Conservation (phyloP, 495 filamentous ascomycete genomes). For the Penicillium subrubescens region DNA sequence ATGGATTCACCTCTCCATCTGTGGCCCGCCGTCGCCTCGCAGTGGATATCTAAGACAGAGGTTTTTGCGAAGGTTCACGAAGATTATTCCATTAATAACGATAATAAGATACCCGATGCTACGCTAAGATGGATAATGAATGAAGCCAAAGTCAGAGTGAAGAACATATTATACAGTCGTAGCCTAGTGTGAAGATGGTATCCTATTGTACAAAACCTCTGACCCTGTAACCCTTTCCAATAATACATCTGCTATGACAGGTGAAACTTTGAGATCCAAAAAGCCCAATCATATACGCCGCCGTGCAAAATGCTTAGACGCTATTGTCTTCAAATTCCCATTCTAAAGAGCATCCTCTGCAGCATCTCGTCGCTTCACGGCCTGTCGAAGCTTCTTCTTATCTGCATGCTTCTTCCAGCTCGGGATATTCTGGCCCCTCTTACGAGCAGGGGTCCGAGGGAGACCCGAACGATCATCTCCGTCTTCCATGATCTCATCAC, state of each 20-base stretch:
- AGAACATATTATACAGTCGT: constrained; percentile 25
- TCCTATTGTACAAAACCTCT: constrained; percentile 25
- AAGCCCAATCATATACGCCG: constrained; percentile 16
- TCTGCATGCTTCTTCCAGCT: constrained; percentile 50
- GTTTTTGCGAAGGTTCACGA: background rate
- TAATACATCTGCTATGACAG: constrained; percentile 9
- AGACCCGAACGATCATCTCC: constrained; percentile 16
- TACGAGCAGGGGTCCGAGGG: constrained; percentile 26
- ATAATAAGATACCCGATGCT: background rate
- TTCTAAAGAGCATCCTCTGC: constrained; percentile 25
- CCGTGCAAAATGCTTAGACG: constrained; percentile 12
- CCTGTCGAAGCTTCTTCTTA: constrained; percentile 46
- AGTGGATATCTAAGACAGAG: background rate
- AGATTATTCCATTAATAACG: background rate
- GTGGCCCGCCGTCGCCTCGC: background rate
- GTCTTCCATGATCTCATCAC: constrained; percentile 10
- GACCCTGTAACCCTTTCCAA: constrained; percentile 14
- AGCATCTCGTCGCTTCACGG: constrained; percentile 38
- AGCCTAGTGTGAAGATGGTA: constrained; percentile 21
- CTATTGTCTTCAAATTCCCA: constrained; percentile 7
- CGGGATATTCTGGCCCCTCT: constrained; percentile 47
- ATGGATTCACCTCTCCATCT: background rate
- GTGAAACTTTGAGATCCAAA: background rate
- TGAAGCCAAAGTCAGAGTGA: constrained; percentile 12
- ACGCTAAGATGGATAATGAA: background rate